A percentile compares a stretch with the other conserved stretches of the same genome.
phyloP scores from a whole-genome alignment of 441 rosid species.

The Gossypium aridum region DNA sequence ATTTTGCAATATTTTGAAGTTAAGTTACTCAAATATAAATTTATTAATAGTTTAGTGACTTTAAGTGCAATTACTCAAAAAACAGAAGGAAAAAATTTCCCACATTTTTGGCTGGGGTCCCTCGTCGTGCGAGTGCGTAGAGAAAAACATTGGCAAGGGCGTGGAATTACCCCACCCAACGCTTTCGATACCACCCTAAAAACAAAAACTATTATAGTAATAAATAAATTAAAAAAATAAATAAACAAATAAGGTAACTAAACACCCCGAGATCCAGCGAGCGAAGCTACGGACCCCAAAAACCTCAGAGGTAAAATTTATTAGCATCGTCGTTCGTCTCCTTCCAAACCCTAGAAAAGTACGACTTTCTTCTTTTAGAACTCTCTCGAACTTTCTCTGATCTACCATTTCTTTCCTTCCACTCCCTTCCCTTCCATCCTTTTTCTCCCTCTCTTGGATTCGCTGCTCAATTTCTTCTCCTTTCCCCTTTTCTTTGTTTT shows the following conservation, averaged over 20 bases:
- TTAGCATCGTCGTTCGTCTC: background rate
- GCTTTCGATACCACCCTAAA: too few species aligned
- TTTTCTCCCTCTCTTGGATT: background rate
- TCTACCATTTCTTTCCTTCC: background rate
- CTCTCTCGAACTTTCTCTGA: conserved; percentile 2
- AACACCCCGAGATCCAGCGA: background rate
- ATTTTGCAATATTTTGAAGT: too few species aligned
- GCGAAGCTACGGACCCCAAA: background rate
- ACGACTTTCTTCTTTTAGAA: background rate
- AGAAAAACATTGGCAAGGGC: too few species aligned
- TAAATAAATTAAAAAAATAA: background rate
- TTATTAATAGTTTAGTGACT: too few species aligned
- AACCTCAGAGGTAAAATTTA: background rate
- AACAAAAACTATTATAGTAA: too few species aligned
- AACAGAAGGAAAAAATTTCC: too few species aligned
- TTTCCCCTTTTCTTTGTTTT: background rate
- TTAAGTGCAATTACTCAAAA: too few species aligned
- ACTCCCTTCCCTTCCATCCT: background rate
- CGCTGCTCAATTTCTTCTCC: background rate
- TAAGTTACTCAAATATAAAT: too few species aligned
- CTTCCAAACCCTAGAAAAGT: conserved; percentile 5
- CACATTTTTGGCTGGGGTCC: too few species aligned
- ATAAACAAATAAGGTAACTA: background rate
- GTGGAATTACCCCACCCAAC: too few species aligned
- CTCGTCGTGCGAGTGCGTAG: too few species aligned